Percentiles rank a stretch among this genome's conserved stretches.
Conservation (phyloP, 2,329 filamentous ascomycete species). For the Venturia effusa region DNA sequence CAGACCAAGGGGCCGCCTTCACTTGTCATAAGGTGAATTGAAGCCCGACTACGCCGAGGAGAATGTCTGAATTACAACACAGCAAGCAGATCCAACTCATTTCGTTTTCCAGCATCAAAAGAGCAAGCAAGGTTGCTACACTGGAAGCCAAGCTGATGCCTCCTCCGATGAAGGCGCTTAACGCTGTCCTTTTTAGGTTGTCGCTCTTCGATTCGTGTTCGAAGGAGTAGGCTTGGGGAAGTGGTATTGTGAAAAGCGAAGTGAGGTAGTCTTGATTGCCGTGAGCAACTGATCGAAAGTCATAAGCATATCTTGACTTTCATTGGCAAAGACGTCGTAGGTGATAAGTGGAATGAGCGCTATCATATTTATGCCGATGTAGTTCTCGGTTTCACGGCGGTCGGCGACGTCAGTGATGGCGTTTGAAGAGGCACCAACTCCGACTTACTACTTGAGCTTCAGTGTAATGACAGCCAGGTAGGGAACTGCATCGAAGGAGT, state of each 20-base stretch:
- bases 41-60: constrained; percentile 50
- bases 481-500: neutral
- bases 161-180: constrained; percentile 49
- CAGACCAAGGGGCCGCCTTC: neutral
- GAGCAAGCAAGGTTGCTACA: constrained; percentile 47
- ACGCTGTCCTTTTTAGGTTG: constrained; percentile 31
- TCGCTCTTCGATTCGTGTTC: neutral
- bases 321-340: constrained; percentile 51
- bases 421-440: neutral
- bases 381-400: constrained; percentile 36
- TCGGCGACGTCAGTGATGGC: neutral
- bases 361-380: constrained; percentile 49
- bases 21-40: constrained; percentile 43
- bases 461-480: neutral
- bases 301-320: no score
- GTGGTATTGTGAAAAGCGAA: neutral
- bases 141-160: constrained; percentile 47
- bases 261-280: neutral
- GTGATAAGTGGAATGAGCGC: constrained; percentile 51
- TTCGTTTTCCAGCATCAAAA: constrained; percentile 49
- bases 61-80: constrained; percentile 54
- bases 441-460: neutral
- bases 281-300: neutral
- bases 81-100: constrained; percentile 56
- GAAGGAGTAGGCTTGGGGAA: neutral